Evolutionary conservation across 257 asterid species (phyloP), one percentile per base, ranked within the genome.

Genomic region (Henckelia pumila): DNA sequence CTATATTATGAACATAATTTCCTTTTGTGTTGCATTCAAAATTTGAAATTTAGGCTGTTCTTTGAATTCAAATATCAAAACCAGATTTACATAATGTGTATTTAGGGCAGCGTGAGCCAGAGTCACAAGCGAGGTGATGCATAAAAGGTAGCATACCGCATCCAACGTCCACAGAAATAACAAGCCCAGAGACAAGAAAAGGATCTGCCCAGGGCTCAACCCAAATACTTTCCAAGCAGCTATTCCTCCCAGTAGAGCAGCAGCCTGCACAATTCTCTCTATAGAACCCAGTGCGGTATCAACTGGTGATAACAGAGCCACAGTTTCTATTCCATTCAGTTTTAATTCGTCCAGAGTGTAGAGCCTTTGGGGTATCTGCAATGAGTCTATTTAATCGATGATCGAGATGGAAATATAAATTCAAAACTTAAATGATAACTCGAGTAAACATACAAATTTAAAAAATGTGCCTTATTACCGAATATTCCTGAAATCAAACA

Each of bases 321-420:
- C 61, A 4, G 97, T 69, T 75, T 84, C 92, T 16, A 93, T 90
- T 59, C 99, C 97, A 63, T 93, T 93, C 90, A 93, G 73, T 75
- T 71, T 86, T 66, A 93, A 63, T 74, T 93, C 99, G 79, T 93
- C 99, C 77, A 88, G 74, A 4, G 96, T 81, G 81, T 93, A 93
- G n/a, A 93, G 89, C 77, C 97, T 87, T 79, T 86, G 96, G 8
- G 99, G 99, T 73, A 93, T 87, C 99, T 93, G 95, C 83, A 85
- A 62, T 28, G 65, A 63, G 37, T 68, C 75, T 68, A 81, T 71
- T 71, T 57, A 26, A 66, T 21, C 23, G 66, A 59, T 55, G 55
- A 22, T 70, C 52, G 8, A 20, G 14, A 35, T 20, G 23, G 20
- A 60, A 22, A n/a, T 22, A 52, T 24, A 25, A 26, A 59, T 47